Conservation (phyloP, 768 basidiomycete genomes). For the Fomitopsis pulvina region DNA sequence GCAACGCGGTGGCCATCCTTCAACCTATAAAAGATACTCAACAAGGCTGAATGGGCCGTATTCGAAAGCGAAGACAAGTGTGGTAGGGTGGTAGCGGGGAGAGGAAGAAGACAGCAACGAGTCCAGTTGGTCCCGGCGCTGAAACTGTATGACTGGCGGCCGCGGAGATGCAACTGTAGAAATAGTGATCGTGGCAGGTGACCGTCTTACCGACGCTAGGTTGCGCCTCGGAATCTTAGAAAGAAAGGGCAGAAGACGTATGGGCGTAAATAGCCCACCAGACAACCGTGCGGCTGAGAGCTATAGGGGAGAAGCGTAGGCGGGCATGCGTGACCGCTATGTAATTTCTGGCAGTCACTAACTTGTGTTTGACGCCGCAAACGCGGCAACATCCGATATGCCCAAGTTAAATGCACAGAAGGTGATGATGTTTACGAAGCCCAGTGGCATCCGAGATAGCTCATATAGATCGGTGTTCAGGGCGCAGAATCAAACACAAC, state of each 20-base stretch:
- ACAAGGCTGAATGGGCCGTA: background rate
- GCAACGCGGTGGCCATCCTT: conserved; percentile 21
- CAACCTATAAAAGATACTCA: background rate
- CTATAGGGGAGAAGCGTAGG: background rate
- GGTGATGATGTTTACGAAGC: no score
- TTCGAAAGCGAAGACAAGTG: background rate
- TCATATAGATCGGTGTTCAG: no score
- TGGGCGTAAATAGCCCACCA: background rate
- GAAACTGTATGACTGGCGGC: conserved; percentile 1
- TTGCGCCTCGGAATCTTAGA: background rate
- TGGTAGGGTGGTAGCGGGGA: background rate
- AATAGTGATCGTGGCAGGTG: background rate
- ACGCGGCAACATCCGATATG: no score
- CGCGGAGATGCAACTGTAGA: no score
- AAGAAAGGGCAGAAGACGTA: background rate
- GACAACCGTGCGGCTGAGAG: background rate
- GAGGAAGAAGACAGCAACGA: background rate
- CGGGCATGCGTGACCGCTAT: conserved; percentile 1
- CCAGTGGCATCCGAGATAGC: no score
- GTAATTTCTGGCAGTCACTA: background rate
- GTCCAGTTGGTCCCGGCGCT: background rate
- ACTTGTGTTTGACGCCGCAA: no score
- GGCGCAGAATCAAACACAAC: no score
- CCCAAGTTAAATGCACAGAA: no score
- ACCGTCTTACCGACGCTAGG: background rate